Percentiles rank a stretch among this genome's conserved stretches.
These are phyloP conservation scores for Pseudocercospora pini-densiflorae DNA, from an alignment of 2,329 filamentous ascomycete genomes.

Conservation along the genomic window DNA sequence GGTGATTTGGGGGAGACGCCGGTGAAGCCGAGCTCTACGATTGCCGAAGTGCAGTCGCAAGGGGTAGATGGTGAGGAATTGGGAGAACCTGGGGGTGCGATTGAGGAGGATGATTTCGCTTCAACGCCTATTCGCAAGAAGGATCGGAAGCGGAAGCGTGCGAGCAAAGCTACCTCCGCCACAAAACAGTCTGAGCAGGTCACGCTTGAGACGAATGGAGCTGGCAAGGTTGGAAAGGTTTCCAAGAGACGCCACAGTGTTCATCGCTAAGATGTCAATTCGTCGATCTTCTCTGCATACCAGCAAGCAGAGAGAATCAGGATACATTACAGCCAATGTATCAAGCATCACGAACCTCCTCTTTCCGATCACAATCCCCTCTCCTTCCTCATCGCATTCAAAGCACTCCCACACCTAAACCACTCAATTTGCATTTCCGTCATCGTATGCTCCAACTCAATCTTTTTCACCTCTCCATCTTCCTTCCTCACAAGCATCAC, in stretches of 20 bases:
- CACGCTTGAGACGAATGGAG: not conserved
- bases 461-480: too few species aligned
- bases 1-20: slow-evolving; percentile 7
- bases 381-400: too few species aligned
- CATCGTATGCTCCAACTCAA: too few species aligned
- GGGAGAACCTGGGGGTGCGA: not conserved
- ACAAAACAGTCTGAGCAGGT: not conserved
- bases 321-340: too few species aligned
- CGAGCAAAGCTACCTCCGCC: not conserved
- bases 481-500: too few species aligned
- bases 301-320: too few species aligned
- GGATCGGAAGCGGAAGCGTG: not conserved
- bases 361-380: too few species aligned
- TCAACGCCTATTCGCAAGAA: not conserved
- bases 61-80: not conserved
- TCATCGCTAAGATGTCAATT: too few species aligned
- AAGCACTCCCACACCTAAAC: too few species aligned
- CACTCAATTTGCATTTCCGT: too few species aligned
- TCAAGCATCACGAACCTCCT: too few species aligned
- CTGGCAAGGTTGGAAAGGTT: not conserved
- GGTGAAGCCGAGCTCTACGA: not conserved
- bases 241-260: not conserved
- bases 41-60: not conserved
- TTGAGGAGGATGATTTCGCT: not conserved
- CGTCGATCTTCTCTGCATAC: too few species aligned